Conservation (phyloP, 2,329 filamentous ascomycete genomes). For the Phyllosticta capitalensis region DNA sequence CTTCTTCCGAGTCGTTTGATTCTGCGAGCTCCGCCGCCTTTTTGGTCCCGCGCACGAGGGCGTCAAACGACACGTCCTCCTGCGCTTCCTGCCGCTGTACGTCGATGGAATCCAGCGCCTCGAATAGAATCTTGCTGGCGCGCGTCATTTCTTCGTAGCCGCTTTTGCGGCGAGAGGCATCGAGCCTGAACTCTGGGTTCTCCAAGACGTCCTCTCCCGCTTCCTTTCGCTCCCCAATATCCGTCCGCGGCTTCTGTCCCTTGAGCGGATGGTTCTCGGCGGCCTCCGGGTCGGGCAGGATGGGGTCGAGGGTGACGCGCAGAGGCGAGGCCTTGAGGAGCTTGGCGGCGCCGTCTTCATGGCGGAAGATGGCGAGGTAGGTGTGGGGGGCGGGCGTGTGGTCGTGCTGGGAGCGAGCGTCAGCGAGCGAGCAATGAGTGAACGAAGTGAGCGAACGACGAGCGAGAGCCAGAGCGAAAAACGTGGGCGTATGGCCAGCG, state of each 20-base stretch:
- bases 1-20: background rate
- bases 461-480: too few species aligned
- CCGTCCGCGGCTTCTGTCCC: background rate
- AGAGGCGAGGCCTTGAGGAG: slow-evolving; percentile 38
- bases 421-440: too few species aligned
- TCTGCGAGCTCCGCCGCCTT: background rate
- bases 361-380: slow-evolving; percentile 38
- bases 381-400: slow-evolving; percentile 32
- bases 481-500: too few species aligned
- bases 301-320: slow-evolving; percentile 35
- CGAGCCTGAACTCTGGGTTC: slow-evolving; percentile 10
- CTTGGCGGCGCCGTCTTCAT: slow-evolving; percentile 29
- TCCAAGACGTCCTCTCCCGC: too few species aligned
- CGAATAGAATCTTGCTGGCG: slow-evolving; percentile 18
- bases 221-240: too few species aligned
- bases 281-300: slow-evolving; percentile 8
- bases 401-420: slow-evolving; percentile 20
- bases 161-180: slow-evolving; percentile 10
- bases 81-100: background rate
- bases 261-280: slow-evolving; percentile 3
- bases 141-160: slow-evolving; percentile 24
- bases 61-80: background rate
- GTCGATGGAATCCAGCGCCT: background rate
- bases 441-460: too few species aligned
- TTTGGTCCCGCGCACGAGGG: background rate